Base-by-base conservation (phyloP, 495 filamentous ascomycete species). In the Aspergillus panamensis region DNA sequence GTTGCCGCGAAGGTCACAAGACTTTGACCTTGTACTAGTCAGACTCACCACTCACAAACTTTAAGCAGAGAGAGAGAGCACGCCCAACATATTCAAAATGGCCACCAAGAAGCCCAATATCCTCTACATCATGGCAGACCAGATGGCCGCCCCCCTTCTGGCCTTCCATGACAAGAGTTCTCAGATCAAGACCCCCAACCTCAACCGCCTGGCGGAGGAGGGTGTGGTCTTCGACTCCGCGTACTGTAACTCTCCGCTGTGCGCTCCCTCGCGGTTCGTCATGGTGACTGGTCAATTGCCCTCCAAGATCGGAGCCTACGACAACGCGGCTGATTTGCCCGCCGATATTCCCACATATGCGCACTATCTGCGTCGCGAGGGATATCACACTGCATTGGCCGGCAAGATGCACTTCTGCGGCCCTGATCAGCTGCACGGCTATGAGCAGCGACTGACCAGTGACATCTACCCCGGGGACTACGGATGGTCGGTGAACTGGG, bases 401-500 rank as follows among this genome's bases (percentile, higher is more conserved):
- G 91, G 91, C 53, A 96, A 96, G 79, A 96, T 96, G 91, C 91
- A 96, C 69, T 96, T 96, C 71, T 89, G 92, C 55, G 91, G 91
- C 45, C 78, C 79, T 1, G 91, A 96, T 65, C 91, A 96, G 73
- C 78, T 95, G 51, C 91, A 96, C 70, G 91, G 91, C 32, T 96
- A 91, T 64, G 91, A 96, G 74, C 84, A 87, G 63, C 81, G 91
- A 53, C 77, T 96, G 62, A 96, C 91, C n/a, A 86, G 83, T 57
- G 91, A 96, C 69, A 95, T 96, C 64, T 96, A 96, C 69, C 91
- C 91, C 3, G 91, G 87, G 42, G 91, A 96, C 65, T 87, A 91
- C 65, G 91, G 91, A 55, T 96, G 91, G 91, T 84, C 83, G 5
- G 89, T 92, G 54, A 88, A 93, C 68, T 96, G 91, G 91, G 91